These are phyloP conservation scores for Tulasnella sp. DNA, from an alignment of 768 basidiomycete species.

Conservation along the genomic window DNA sequence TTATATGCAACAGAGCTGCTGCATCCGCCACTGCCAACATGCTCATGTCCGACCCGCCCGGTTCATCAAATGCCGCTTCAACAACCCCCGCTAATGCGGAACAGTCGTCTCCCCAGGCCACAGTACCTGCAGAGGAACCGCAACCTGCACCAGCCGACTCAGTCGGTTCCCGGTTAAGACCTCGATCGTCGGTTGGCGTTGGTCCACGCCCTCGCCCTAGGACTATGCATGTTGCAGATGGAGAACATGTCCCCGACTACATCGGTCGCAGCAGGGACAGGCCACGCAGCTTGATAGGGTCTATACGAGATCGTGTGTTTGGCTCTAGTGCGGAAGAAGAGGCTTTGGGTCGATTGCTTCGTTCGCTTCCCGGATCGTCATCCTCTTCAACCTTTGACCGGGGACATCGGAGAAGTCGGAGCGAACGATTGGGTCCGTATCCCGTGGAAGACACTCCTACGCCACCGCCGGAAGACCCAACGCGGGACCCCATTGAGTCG, in stretches of 20 bases:
- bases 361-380: not conserved
- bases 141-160: not conserved
- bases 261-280: not conserved
- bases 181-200: slow-evolving; percentile 18
- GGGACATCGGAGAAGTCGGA: not conserved
- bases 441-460: not conserved
- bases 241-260: not conserved
- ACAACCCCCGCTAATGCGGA: not conserved
- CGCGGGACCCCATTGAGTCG: slow-evolving; percentile 21
- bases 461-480: not conserved
- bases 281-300: slow-evolving; percentile 23
- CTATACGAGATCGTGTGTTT: slow-evolving; percentile 23
- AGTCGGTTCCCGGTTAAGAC: not conserved
- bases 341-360: not conserved
- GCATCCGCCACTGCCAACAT: slow-evolving; percentile 27
- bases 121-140: not conserved
- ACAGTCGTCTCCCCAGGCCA: not conserved
- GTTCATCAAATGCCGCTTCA: not conserved
- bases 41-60: slow-evolving; percentile 25
- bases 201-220: slow-evolving; percentile 19
- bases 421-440: not conserved
- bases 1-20: slow-evolving; percentile 5
- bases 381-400: not conserved
- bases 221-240: not conserved
- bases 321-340: not conserved